These are phyloP conservation scores for Lonicera japonica DNA, from an alignment of 129 eudicot genomes.

Conservation along the genomic window DNA sequence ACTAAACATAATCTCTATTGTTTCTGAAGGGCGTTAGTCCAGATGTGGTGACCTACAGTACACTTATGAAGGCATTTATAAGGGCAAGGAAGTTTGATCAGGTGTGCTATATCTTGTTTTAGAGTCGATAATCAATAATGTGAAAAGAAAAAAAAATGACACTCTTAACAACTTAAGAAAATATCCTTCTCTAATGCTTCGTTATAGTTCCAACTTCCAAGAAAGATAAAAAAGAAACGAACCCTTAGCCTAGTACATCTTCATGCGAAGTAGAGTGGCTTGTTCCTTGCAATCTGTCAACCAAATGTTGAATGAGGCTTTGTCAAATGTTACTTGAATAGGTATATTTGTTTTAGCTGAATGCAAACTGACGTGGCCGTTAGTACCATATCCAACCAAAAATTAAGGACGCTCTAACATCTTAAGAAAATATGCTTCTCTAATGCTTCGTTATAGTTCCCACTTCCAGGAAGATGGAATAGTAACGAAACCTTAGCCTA, in stretches of 20 bases:
- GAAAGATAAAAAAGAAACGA: not conserved
- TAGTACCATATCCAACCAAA: no score
- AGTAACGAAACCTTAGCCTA: not conserved
- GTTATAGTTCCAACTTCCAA: not conserved
- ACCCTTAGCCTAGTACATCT: not conserved
- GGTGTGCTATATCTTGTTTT: constrained; percentile 29
- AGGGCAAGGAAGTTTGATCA: constrained; percentile 69
- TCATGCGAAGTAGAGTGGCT: not conserved
- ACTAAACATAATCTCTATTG: constrained; percentile 17
- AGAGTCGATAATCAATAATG: no score
- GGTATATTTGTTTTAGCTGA: no score
- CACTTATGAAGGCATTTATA: constrained; percentile 76
- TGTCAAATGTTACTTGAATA: no score
- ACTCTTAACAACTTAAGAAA: not conserved
- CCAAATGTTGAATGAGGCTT: no score
- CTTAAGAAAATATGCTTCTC: no score
- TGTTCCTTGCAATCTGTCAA: no score
- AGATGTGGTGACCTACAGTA: constrained; percentile 78
- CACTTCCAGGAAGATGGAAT: not conserved
- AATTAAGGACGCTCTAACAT: not conserved
- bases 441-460: not conserved
- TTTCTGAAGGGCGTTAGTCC: constrained; percentile 69
- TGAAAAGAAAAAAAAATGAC: not conserved
- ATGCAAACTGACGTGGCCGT: no score
- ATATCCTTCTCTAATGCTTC: not conserved